Evolutionary conservation across 1,139 yeast species (phyloP).

Genomic region (Wickerhamomyces sp.): DNA sequence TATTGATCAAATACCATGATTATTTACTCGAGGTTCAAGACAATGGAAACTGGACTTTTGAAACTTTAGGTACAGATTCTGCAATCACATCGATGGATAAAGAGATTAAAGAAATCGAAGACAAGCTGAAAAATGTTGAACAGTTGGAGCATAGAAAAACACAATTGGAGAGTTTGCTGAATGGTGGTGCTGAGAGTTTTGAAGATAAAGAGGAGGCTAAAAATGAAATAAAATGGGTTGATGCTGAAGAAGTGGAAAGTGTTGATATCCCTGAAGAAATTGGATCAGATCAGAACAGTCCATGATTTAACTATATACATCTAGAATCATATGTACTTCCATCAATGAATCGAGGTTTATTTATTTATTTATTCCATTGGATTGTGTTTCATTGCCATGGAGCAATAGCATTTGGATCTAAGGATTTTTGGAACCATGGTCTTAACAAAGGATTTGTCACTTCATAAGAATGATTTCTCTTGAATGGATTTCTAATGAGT

Average conservation of each 20-base stretch:
- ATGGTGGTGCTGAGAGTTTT: conserved; percentile 23
- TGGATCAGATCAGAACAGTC: too few relatives aligned
- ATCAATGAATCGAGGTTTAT: too few relatives aligned
- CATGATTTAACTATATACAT: too few relatives aligned
- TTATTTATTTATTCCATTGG: too few relatives aligned
- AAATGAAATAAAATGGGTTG: conserved; percentile 2
- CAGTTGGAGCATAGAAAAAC: conserved; percentile 17
- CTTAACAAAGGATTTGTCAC: conserved; percentile 23
- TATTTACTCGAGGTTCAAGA: conserved; percentile 59
- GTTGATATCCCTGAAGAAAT: too few relatives aligned
- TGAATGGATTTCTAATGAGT: conserved; percentile 53
- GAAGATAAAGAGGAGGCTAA: too few relatives aligned
- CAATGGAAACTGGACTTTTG: conserved; percentile 45
- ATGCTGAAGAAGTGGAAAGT: too few relatives aligned
- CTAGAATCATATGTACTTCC: too few relatives aligned
- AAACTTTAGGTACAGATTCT: conserved; percentile 50
- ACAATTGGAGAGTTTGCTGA: conserved; percentile 25
- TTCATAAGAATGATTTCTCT: conserved; percentile 39
- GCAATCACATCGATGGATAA: conserved; percentile 58
- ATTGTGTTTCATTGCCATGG: conserved; percentile 3
- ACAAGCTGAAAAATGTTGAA: conserved; percentile 44
- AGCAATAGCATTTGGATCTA: background rate
- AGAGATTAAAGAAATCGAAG: conserved; percentile 58
- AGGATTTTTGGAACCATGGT: background rate
- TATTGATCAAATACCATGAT: conserved; percentile 82